phyloP scores from a whole-genome alignment of 139 green algal species.

The Picochlorum sp. region DNA sequence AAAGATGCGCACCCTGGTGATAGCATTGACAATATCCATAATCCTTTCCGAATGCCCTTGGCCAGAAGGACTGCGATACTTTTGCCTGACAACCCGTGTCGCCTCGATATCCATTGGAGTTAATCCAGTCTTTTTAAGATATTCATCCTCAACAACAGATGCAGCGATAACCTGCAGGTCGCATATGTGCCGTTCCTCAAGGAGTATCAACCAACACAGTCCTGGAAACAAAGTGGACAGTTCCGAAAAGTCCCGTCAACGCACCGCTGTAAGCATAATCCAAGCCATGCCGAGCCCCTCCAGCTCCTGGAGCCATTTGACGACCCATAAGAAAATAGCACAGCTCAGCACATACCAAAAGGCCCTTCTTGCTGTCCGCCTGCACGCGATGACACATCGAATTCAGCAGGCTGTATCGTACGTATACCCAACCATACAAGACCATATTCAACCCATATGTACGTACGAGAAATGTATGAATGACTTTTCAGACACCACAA shows the following conservation, averaged over 20 bases:
- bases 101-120: constrained; percentile 29
- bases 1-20: constrained; percentile 14
- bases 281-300: constrained; percentile 30
- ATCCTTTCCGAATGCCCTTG: constrained; percentile 39
- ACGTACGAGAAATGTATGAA: constrained; percentile 32
- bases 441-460: neutral
- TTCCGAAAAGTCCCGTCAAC: constrained; percentile 2
- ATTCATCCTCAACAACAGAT: constrained; percentile 37
- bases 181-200: neutral
- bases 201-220: constrained; percentile 2
- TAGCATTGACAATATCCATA: constrained; percentile 31
- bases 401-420: neutral
- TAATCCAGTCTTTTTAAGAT: constrained; percentile 26
- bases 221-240: constrained; percentile 11
- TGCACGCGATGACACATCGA: constrained; percentile 6
- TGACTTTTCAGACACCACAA: constrained; percentile 25
- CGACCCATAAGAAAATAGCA: constrained; percentile 19
- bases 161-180: constrained; percentile 30
- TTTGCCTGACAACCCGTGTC: constrained; percentile 4
- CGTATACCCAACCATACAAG: neutral
- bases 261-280: constrained; percentile 35
- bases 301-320: constrained; percentile 23
- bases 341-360: constrained; percentile 33
- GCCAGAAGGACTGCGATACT: constrained; percentile 30
- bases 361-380: constrained; percentile 25